Base-by-base conservation (phyloP, 345 rosid genomes). In the Gossypium australe region DNA sequence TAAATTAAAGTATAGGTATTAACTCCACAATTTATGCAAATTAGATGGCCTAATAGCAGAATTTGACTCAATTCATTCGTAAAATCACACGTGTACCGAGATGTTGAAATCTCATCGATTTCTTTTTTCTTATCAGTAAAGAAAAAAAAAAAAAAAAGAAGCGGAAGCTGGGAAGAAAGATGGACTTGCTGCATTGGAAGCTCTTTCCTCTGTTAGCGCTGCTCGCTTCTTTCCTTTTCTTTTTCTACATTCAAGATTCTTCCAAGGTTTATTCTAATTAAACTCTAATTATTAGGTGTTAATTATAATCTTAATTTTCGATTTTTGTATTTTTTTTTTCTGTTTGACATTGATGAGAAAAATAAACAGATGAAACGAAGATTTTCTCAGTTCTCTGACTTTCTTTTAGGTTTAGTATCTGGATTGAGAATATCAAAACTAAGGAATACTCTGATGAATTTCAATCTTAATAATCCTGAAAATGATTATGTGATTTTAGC, bases 131-230 rank as follows among this genome's bases (percentile, higher is more conserved):
- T 34, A 34, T 34, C 41, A 34, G 41, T 6, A 5, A 64, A 11
- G 4, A 69, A 29, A 13, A 17, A 12, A 69, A 4, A 10, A 12
- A 73, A 34, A 24, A 24, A 12, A 34, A 61, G 61, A 67, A 14
- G 43, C 25, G 59, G 78, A 67, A 74, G 38, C 48, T 61, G 53
- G 60, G 70, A 61, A 56, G 77, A 38, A 73, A 55, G 56, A 74
- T 53, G 48, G 67, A 63, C 79, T 87, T 85, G 78, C 85, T 85
- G 76, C 84, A 64, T 74, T 82, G 97, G 94, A 84, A 84, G 76
- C 49, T 88, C 12, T 71, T 89, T 55, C 89, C 94, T 48, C 77
- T 86, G 49, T 82, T 88, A 13, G 66, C 79, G n/a, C 86, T 92
- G 67, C 72, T 87, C 16, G 82, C 80, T 43, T 85, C 95, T 16